Conservation (phyloP, 2,329 filamentous ascomycete species). For the Fusarium sp. region DNA sequence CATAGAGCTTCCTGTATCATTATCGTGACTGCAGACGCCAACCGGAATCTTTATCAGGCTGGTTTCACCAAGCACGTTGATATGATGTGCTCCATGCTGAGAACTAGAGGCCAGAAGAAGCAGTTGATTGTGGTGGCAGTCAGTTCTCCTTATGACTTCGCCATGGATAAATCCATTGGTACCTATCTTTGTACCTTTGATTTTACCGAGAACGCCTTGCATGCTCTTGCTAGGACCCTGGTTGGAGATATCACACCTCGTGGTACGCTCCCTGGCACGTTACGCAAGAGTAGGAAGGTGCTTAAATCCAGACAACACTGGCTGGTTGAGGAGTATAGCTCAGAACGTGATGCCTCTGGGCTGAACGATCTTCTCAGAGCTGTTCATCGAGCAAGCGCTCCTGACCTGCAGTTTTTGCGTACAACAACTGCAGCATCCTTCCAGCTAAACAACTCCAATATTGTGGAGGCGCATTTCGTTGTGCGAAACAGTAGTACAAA, state of each 20-base stretch:
- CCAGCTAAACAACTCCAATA: conserved; percentile 75
- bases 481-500: conserved; percentile 94
- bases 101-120: conserved; percentile 83
- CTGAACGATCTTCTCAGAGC: conserved; percentile 81
- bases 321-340: conserved; percentile 91
- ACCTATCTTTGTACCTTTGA: conserved; percentile 97
- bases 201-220: conserved; percentile 92
- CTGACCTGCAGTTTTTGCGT: conserved; percentile 76
- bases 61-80: conserved; percentile 96
- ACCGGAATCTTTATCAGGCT: conserved; percentile 91
- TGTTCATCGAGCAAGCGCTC: conserved; percentile 75
- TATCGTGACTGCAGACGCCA: conserved; percentile 92
- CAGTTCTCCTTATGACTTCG: conserved; percentile 96
- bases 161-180: conserved; percentile 88
- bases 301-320: conserved; percentile 93
- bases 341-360: conserved; percentile 78
- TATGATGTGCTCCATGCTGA: conserved; percentile 91
- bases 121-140: conserved; percentile 91
- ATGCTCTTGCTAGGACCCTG: conserved; percentile 83
- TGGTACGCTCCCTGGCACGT: conserved; percentile 76
- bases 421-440: conserved; percentile 81
- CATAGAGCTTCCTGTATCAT: conserved; percentile 89
- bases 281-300: conserved; percentile 88
- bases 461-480: conserved; percentile 89
- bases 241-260: conserved; percentile 78